These are phyloP conservation scores for Trichoderma sp. DNA, from an alignment of 2,329 filamentous ascomycete genomes.

Conservation along the genomic window DNA sequence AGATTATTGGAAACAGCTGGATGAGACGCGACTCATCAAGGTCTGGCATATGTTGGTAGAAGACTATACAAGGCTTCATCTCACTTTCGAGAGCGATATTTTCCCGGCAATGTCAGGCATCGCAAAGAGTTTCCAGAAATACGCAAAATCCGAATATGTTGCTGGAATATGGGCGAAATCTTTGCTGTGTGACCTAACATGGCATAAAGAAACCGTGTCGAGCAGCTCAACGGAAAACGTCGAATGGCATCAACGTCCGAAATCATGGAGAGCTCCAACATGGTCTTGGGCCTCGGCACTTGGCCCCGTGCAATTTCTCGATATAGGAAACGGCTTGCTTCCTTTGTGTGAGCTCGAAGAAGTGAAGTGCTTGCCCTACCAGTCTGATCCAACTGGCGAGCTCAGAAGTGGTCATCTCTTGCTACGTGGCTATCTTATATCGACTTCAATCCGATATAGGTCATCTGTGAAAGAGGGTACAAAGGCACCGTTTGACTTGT, in stretches of 20 bases:
- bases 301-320: constrained; percentile 8
- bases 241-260: constrained; percentile 6
- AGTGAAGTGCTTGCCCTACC: not conserved
- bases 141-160: constrained; percentile 8
- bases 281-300: constrained; percentile 27
- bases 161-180: constrained; percentile 27
- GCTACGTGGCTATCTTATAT: constrained; percentile 8
- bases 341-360: constrained; percentile 5
- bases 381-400: constrained; percentile 23
- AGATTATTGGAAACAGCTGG: not conserved
- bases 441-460: constrained; percentile 4
- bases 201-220: constrained; percentile 8
- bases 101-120: constrained; percentile 29
- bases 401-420: constrained; percentile 3
- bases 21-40: not conserved
- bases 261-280: constrained; percentile 26
- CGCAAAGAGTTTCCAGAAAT: constrained; percentile 22
- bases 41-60: constrained; percentile 27
- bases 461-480: rapidly evolving
- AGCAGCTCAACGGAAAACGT: not conserved
- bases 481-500: constrained; percentile 3
- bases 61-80: constrained; percentile 24
- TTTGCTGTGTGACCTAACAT: constrained; percentile 24
- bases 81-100: constrained; percentile 27
- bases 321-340: not conserved